phyloP scores from a whole-genome alignment of 169 alveolate genomes.

The Plasmodium gallinaceum region DNA sequence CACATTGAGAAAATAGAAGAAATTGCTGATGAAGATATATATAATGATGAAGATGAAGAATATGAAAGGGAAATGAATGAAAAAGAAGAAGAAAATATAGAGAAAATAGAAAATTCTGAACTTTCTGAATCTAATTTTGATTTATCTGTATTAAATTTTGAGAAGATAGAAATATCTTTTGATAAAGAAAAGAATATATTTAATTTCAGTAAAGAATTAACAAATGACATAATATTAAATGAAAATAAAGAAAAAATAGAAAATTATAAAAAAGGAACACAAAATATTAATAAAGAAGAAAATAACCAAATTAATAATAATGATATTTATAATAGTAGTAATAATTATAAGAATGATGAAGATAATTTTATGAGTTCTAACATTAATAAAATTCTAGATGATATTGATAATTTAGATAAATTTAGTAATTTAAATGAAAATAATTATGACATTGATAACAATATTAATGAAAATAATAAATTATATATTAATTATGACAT shows the following conservation, averaged over 20 bases:
- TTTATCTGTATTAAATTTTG: neutral
- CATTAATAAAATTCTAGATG: neutral
- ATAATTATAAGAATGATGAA: neutral
- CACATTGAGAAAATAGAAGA: slow-evolving; percentile 32
- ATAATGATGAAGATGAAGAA: slow-evolving; percentile 67
- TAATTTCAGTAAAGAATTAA: too few species aligned
- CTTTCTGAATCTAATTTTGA: neutral
- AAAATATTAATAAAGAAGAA: too few species aligned
- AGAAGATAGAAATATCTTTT: neutral
- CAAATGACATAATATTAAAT: too few species aligned
- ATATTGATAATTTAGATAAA: too few species aligned
- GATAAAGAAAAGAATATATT: neutral
- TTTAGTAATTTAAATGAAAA: too few species aligned
- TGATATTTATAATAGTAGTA: neutral
- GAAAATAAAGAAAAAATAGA: too few species aligned
- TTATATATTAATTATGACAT: neutral
- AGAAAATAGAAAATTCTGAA: slow-evolving; percentile 10
- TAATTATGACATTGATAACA: too few species aligned
- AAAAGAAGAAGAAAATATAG: slow-evolving; percentile 39
- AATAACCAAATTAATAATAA: too few species aligned
- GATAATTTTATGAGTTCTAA: neutral
- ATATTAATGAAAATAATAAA: too few species aligned
- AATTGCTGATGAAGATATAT: slow-evolving; percentile 28
- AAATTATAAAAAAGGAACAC: too few species aligned
- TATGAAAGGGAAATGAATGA: slow-evolving; percentile 16